Conservation (phyloP, 768 basidiomycete species). For the Kwoniella botswanensis region DNA sequence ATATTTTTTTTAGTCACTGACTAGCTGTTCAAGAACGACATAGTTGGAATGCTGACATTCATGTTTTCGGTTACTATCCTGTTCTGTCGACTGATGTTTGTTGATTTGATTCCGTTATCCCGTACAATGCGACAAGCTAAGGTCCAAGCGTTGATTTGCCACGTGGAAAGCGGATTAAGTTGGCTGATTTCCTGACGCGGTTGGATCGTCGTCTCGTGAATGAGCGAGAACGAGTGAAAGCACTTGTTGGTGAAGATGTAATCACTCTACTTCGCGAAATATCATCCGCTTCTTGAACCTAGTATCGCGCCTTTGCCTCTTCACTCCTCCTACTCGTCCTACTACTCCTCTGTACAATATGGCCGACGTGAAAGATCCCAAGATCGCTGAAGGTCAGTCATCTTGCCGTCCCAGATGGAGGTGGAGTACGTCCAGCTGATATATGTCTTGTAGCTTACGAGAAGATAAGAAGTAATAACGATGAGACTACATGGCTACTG, state of each 20-base stretch:
- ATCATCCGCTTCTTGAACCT: neutral
- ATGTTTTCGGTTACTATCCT: neutral
- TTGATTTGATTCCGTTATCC: neutral
- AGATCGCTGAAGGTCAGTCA: constrained; percentile 72
- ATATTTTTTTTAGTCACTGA: neutral
- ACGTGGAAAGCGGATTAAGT: constrained; percentile 4
- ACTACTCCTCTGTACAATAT: constrained; percentile 26
- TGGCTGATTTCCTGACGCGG: constrained; percentile 3
- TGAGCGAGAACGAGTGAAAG: neutral
- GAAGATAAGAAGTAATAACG: constrained; percentile 82
- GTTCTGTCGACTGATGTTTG: neutral
- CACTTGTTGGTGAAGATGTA: neutral
- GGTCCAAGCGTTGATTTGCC: neutral
- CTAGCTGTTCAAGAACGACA: neutral
- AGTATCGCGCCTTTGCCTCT: neutral
- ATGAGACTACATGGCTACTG: constrained; percentile 86
- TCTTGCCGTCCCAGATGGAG: neutral
- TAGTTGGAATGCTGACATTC: neutral
- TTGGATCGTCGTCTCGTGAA: constrained; percentile 9
- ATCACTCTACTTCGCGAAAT: neutral
- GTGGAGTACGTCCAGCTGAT: constrained; percentile 5
- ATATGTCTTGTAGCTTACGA: constrained; percentile 69
- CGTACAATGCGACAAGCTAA: neutral
- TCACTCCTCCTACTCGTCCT: neutral
- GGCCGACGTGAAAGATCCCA: constrained; percentile 79